These are phyloP conservation scores for Gaillardinia entomophila DNA, from an alignment of 805 yeast genomes.

Conservation along the genomic window DNA sequence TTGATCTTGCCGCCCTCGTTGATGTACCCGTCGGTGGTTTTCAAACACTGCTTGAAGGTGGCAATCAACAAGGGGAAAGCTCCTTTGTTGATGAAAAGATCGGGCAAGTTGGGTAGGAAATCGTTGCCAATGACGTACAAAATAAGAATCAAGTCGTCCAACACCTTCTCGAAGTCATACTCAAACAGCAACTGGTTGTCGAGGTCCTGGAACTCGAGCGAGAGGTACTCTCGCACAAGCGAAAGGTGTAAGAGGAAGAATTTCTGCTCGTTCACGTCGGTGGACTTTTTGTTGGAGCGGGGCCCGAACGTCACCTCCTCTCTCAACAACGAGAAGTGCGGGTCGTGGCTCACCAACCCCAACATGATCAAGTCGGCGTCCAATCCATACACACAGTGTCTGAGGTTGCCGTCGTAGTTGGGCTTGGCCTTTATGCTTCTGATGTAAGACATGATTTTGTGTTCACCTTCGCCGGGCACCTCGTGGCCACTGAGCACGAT, in stretches of 20 bases:
- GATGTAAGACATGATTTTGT: slow-evolving; percentile 90
- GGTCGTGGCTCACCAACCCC: slow-evolving; percentile 87
- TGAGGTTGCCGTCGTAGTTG: slow-evolving; percentile 68
- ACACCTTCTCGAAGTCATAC: slow-evolving; percentile 78
- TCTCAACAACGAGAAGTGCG: slow-evolving; percentile 90
- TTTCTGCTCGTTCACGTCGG: slow-evolving; percentile 65
- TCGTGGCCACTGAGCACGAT: slow-evolving; percentile 87
- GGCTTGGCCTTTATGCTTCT: slow-evolving; percentile 72
- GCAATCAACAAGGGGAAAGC: slow-evolving; percentile 91
- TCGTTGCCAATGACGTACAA: slow-evolving; percentile 97
- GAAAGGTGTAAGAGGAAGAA: slow-evolving; percentile 82
- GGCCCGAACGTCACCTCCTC: slow-evolving; percentile 93
- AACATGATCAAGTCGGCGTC: slow-evolving; percentile 96
- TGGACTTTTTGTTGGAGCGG: slow-evolving; percentile 25
- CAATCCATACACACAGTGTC: slow-evolving; percentile 92
- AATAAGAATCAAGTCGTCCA: slow-evolving; percentile 89
- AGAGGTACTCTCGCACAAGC: slow-evolving; percentile 83
- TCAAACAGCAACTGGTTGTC: slow-evolving; percentile 57
- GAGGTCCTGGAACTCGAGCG: slow-evolving; percentile 74
- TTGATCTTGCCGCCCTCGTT: slow-evolving; percentile 81
- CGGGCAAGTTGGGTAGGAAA: slow-evolving; percentile 95
- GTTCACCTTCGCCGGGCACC: slow-evolving; percentile 99
- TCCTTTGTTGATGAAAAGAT: slow-evolving; percentile 87
- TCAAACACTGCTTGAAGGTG: slow-evolving; percentile 78
- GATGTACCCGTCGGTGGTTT: slow-evolving; percentile 73